These are phyloP conservation scores for Monosporascus cannonballus DNA, from an alignment of 2,329 filamentous ascomycete species.

Conservation along the genomic window DNA sequence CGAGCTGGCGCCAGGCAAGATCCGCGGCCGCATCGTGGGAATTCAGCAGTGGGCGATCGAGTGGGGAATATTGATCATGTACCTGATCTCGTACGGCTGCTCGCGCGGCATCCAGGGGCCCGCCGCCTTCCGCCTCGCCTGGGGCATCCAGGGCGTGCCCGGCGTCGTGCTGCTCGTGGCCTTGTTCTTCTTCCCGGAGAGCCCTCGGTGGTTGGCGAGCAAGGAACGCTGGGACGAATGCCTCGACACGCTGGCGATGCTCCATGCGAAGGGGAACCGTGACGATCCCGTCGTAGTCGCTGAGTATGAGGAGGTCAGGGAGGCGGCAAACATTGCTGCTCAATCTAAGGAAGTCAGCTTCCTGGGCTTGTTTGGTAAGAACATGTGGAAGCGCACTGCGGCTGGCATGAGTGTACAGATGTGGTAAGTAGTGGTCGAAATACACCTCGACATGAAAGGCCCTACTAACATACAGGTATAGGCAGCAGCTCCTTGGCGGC, in stretches of 20 bases:
- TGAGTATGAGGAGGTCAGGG: constrained; percentile 28
- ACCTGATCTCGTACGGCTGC: constrained; percentile 59
- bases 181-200: constrained; percentile 53
- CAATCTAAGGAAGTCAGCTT: constrained; percentile 33
- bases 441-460: not conserved
- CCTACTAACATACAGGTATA: not conserved
- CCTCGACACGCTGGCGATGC: constrained; percentile 8
- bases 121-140: constrained; percentile 53
- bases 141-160: constrained; percentile 44
- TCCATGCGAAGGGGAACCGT: constrained; percentile 7
- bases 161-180: constrained; percentile 40
- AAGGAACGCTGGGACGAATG: constrained; percentile 35
- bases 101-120: constrained; percentile 47
- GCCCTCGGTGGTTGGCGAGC: constrained; percentile 50
- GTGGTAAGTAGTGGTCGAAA: constrained; percentile 20
- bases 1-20: constrained; percentile 52
- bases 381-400: constrained; percentile 44
- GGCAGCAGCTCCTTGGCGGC: constrained; percentile 50
- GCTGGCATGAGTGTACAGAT: constrained; percentile 48
- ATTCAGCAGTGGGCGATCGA: constrained; percentile 70
- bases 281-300: constrained; percentile 41
- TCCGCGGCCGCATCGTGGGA: constrained; percentile 58
- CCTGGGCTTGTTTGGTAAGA: constrained; percentile 38
- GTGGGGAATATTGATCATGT: constrained; percentile 58
- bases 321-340: constrained; percentile 31